Percentiles rank a stretch among this genome's conserved stretches.
Conservation (phyloP, 164 flowering plant species). For the Vitis rupestris region DNA sequence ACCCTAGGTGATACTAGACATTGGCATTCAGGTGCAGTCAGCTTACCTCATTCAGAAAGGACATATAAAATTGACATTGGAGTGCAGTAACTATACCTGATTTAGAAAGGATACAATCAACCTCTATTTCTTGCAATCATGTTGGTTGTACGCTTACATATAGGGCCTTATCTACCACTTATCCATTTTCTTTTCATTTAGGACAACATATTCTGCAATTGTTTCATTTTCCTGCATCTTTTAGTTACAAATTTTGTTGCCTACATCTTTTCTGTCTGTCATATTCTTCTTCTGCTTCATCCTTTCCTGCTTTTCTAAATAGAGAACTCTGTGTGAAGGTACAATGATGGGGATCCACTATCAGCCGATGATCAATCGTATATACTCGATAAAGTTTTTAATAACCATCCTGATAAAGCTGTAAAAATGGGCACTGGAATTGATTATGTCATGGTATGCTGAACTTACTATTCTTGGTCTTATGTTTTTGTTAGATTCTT, state of each 20-base stretch:
- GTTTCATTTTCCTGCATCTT: not conserved
- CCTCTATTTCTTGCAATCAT: too few relatives aligned
- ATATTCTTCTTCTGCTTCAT: not conserved
- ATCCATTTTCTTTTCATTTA: too few relatives aligned
- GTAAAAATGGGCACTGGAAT: conserved; percentile 72
- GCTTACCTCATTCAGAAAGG: too few relatives aligned
- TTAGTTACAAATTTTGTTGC: not conserved
- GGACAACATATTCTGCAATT: not conserved
- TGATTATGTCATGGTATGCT: conserved; percentile 70
- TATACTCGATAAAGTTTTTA: conserved; percentile 66
- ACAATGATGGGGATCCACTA: conserved; percentile 75
- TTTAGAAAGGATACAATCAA: too few relatives aligned
- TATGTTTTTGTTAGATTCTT: not conserved
- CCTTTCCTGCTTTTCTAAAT: conserved; percentile 2
- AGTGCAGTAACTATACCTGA: too few relatives aligned
- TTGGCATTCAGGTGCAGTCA: too few relatives aligned
- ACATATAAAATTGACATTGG: too few relatives aligned
- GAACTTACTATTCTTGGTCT: not conserved
- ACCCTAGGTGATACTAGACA: too few relatives aligned
- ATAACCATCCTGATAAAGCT: conserved; percentile 80
- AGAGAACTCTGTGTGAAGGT: conserved; percentile 36
- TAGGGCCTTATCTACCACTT: too few relatives aligned
- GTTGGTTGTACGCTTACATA: too few relatives aligned
- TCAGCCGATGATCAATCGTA: conserved; percentile 69
- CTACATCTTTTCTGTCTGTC: not conserved